Evolutionary conservation across 2,329 filamentous ascomycete species (phyloP).

Genomic region (Colletotrichum destructivum): DNA sequence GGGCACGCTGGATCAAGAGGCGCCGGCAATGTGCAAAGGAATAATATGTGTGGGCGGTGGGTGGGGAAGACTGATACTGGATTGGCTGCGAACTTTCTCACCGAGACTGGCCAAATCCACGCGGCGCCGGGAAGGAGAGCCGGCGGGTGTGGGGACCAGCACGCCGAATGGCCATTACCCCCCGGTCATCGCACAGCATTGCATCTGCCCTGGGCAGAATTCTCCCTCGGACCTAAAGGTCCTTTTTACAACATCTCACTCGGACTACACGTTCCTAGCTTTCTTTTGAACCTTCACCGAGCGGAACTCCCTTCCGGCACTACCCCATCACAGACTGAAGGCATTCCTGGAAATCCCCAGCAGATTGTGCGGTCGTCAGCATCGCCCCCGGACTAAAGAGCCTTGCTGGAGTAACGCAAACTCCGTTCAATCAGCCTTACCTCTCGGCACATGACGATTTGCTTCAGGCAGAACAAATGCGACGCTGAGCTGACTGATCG

Average conservation of each 20-base stretch:
- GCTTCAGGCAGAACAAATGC: no score
- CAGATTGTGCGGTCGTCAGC: background rate
- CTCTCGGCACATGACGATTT: background rate
- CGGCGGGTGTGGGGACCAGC: slow-evolving; percentile 1
- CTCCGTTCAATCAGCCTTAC: slow-evolving; percentile 8
- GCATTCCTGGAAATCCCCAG: background rate
- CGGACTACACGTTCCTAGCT: background rate
- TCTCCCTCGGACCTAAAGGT: background rate
- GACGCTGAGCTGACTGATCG: background rate
- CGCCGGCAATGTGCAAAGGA: background rate
- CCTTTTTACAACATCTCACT: background rate
- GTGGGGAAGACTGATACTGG: background rate
- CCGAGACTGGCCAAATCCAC: background rate
- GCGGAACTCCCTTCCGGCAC: background rate
- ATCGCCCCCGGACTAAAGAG: background rate
- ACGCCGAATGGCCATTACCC: background rate
- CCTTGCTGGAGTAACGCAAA: background rate
- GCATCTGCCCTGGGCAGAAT: slow-evolving; percentile 8
- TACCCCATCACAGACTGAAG: background rate
- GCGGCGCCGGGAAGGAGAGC: background rate
- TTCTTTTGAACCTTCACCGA: background rate
- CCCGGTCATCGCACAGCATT: background rate
- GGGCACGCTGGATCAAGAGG: background rate
- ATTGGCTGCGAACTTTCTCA: background rate
- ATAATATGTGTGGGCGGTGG: no score